Conservation (phyloP, 2,329 filamentous ascomycete genomes). For the Juglanconis juglandina region DNA sequence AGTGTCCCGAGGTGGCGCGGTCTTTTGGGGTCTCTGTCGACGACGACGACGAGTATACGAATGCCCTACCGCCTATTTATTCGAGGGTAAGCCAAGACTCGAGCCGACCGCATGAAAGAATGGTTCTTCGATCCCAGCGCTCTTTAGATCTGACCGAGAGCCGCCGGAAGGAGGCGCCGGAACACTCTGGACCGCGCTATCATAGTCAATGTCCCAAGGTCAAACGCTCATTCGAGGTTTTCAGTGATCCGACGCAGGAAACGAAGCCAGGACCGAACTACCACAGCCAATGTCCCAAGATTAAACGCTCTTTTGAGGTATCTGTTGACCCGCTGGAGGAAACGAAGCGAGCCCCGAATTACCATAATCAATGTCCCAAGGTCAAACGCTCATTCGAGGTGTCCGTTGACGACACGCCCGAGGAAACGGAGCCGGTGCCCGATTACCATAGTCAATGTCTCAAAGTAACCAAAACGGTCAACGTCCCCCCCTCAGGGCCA, state of each 20-base stretch:
- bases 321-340: too few relatives aligned
- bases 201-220: neutral
- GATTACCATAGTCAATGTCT: neutral
- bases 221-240: neutral
- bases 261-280: neutral
- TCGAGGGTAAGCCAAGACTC: neutral
- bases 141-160: too few relatives aligned
- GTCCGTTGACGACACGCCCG: neutral
- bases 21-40: neutral
- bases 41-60: neutral
- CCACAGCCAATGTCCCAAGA: too few relatives aligned
- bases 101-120: neutral
- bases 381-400: neutral
- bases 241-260: neutral
- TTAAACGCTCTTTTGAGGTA: too few relatives aligned
- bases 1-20: neutral
- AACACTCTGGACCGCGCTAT: neutral
- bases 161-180: too few relatives aligned
- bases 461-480: neutral
- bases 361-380: too few relatives aligned
- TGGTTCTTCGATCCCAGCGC: too few relatives aligned
- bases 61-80: neutral
- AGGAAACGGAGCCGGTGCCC: neutral
- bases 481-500: neutral
- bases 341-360: too few relatives aligned